phyloP scores from a whole-genome alignment of 2,329 filamentous ascomycete species.

The Magnaporthiopsis rhizophila region DNA sequence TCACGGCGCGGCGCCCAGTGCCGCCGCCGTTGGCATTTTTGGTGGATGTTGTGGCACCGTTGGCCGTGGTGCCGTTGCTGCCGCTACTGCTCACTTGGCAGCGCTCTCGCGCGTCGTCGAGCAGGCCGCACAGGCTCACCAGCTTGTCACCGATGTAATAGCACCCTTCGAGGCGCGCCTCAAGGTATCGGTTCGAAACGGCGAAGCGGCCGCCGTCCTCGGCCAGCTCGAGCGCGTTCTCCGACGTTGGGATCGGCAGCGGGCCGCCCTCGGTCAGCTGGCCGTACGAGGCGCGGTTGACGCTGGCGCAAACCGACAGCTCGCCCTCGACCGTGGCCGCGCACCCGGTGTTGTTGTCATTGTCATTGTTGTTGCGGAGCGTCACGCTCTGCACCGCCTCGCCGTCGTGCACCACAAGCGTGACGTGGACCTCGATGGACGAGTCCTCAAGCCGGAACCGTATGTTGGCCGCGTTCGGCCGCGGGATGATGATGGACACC shows the following conservation, averaged over 20 bases:
- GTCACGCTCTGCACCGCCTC: slow-evolving; percentile 10
- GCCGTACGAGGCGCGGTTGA: slow-evolving; percentile 16
- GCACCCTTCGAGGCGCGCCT: slow-evolving; percentile 9
- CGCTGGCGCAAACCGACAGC: slow-evolving; percentile 10
- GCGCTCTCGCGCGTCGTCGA: neutral
- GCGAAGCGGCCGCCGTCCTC: neutral
- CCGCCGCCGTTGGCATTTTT: neutral
- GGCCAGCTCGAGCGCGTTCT: slow-evolving; percentile 7
- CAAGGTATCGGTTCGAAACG: slow-evolving; percentile 9
- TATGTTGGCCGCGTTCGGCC: slow-evolving; percentile 6
- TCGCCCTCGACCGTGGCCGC: slow-evolving; percentile 2
- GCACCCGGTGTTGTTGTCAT: neutral
- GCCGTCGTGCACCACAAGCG: slow-evolving; percentile 9
- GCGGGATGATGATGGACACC: slow-evolving; percentile 8
- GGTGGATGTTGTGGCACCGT: too few relatives aligned
- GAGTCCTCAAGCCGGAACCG: slow-evolving; percentile 1
- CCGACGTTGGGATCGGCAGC: slow-evolving; percentile 10
- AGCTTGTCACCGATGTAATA: neutral
- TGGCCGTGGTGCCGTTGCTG: neutral
- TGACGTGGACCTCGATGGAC: slow-evolving; percentile 5
- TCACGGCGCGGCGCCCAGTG: neutral
- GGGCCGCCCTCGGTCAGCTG: slow-evolving; percentile 16
- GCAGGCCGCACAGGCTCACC: neutral
- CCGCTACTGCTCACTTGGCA: too few relatives aligned
- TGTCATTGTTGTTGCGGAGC: slow-evolving; percentile 10